Evolutionary conservation across 257 asterid species (phyloP), one percentile per base, ranked within the genome.

Genomic region (Cinchona pubescens): DNA sequence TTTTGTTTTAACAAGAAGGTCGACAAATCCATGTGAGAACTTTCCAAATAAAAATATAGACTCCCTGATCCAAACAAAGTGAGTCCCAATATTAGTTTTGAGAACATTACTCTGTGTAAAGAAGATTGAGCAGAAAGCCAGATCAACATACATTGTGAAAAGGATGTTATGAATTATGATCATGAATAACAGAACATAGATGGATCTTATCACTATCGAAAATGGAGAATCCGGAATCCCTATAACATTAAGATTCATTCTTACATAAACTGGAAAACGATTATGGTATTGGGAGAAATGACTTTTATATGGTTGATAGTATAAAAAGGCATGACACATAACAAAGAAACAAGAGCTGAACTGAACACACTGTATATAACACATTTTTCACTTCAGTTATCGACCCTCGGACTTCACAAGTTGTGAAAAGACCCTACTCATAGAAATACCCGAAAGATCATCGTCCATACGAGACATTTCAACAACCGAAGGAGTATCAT

Each of bases 341-440:
- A 40, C 21, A 62, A 37, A 38, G 34, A 12, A 25, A 53, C 10
- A 7, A 53, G n/a, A 15, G 66, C n/a, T 14, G 11, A 70, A 46
- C n/a, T 14, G 11, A 70, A 46, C 60, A 23, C 21, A 74, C 25
- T 63, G 37, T 49, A 64, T 15, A 35, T 11, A 3, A 34, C 71
- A 61, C 27, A 23, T 18, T 27, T 14, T 19, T 25, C 23, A n/a
- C 56, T 61, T 75, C 58, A 34, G 21, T 83, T 82, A 91, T 82
- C 96, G 87, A 68, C 94, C 96, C 86, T 91, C 97, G 2, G 96
- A 87, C 38, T 90, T 89, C 51, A 87, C 75, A 71, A 91, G 83
- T 67, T 89, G 97, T 3, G 97, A 91, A 86, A 91, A 91, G 19
- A 91, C 97, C 71, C 82, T 67, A 78, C 90, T 88, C 89, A 86